phyloP scores from a whole-genome alignment of 2,329 filamentous ascomycete genomes.

The Aspergillus cejpii region DNA sequence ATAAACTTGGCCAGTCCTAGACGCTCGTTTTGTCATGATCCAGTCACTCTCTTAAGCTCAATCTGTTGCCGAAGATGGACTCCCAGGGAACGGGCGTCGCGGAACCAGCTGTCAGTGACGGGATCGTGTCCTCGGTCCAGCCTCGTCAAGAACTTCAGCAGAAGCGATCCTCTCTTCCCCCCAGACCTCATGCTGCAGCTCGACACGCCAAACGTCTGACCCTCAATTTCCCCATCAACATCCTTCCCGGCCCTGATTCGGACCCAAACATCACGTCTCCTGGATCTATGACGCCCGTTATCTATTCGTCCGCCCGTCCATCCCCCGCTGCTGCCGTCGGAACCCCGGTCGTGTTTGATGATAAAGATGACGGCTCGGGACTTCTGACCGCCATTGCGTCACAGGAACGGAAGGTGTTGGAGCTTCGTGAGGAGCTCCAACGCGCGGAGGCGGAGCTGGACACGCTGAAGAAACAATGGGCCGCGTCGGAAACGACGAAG shows the following conservation, averaged over 20 bases:
- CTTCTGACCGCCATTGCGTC: conserved; percentile 86
- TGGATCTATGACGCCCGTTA: conserved; percentile 29
- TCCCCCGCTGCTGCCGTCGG: conserved; percentile 27
- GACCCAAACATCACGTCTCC: conserved; percentile 26
- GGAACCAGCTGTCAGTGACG: conserved; percentile 9
- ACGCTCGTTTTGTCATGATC: conserved; percentile 10
- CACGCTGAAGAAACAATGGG: conserved; percentile 77
- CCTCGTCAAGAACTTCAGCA: conserved; percentile 16
- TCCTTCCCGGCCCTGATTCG: conserved; percentile 23
- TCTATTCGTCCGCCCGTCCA: conserved; percentile 28
- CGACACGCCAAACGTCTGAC: conserved; percentile 43
- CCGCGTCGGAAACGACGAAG: conserved; percentile 65
- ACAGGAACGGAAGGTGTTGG: conserved; percentile 83
- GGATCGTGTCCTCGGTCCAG: neutral
- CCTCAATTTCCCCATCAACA: conserved; percentile 43
- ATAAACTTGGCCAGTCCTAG: neutral
- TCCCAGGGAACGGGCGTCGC: conserved; percentile 26
- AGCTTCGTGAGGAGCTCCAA: conserved; percentile 81
- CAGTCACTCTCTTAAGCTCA: conserved; percentile 3
- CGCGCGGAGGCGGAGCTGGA: conserved; percentile 72
- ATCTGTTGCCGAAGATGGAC: conserved; percentile 24
- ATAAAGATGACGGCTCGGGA: conserved; percentile 50
- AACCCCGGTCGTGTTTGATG: conserved; percentile 25
- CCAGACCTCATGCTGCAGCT: conserved; percentile 31
- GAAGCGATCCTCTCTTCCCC: conserved; percentile 31